Evolutionary conservation across 345 rosid genomes (phyloP).

Genomic region (Anacardium occidentale): DNA sequence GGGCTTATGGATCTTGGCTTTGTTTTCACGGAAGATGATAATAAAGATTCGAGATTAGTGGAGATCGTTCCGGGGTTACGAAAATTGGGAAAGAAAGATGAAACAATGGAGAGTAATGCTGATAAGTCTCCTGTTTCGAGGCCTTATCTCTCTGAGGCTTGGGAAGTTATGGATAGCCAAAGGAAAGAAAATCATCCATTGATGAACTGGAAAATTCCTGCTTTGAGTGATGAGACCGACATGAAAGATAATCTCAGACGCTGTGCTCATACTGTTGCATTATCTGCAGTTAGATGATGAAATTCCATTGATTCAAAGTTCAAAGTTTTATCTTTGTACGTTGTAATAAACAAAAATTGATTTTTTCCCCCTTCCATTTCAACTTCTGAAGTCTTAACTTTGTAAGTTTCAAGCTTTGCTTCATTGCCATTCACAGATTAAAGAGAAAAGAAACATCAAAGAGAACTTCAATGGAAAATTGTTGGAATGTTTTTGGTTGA

Average conservation of each 20-base stretch:
- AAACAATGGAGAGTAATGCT: slow-evolving; percentile 20
- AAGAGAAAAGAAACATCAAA: too few species aligned
- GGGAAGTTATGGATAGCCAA: slow-evolving; percentile 50
- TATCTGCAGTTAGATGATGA: slow-evolving; percentile 47
- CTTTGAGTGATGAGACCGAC: slow-evolving; percentile 44
- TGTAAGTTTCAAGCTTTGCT: too few species aligned
- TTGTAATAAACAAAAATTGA: too few species aligned
- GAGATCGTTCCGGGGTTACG: slow-evolving; percentile 75
- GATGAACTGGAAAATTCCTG: slow-evolving; percentile 63
- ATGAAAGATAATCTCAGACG: slow-evolving; percentile 58
- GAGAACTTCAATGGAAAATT: too few species aligned
- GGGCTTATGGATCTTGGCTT: slow-evolving; percentile 94
- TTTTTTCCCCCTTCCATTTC: too few species aligned
- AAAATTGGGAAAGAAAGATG: slow-evolving; percentile 42
- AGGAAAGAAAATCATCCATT: slow-evolving; percentile 38
- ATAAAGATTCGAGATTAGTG: slow-evolving; percentile 58
- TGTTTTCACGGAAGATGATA: slow-evolving; percentile 76
- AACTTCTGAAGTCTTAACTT: too few species aligned
- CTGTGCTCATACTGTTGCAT: slow-evolving; percentile 84
- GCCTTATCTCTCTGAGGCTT: slow-evolving; percentile 87
- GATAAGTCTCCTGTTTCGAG: slow-evolving; percentile 39
- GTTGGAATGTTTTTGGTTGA: too few species aligned
- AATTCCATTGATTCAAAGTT: background rate
- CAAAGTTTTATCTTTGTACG: too few species aligned
- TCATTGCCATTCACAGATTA: too few species aligned